Evolutionary conservation across 2,329 filamentous ascomycete genomes (phyloP).

Genomic region (Arachnopeziza araneosa): DNA sequence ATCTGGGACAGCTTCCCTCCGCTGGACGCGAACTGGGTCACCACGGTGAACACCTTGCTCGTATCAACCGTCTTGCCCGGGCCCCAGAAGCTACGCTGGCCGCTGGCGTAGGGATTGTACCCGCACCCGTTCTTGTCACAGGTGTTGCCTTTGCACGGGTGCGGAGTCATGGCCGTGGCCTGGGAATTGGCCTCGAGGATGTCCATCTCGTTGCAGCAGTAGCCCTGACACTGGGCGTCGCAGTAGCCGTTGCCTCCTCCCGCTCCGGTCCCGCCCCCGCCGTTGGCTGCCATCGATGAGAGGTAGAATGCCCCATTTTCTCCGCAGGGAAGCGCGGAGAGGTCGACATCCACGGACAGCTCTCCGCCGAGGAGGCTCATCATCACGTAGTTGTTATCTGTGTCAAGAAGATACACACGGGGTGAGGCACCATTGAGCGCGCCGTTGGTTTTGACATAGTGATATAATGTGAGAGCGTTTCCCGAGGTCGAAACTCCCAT

Average conservation of each 20-base stretch:
- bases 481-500: slow-evolving; percentile 37
- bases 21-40: slow-evolving; percentile 47
- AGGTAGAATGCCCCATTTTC: slow-evolving; percentile 67
- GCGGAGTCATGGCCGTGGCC: slow-evolving; percentile 52
- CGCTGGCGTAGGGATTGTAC: slow-evolving; percentile 38
- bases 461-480: slow-evolving; percentile 34
- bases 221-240: slow-evolving; percentile 50
- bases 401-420: slow-evolving; percentile 17
- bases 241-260: slow-evolving; percentile 58
- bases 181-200: slow-evolving; percentile 57
- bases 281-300: slow-evolving; percentile 56
- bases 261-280: slow-evolving; percentile 45
- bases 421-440: slow-evolving; percentile 25
- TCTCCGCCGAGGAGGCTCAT: slow-evolving; percentile 61
- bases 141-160: slow-evolving; percentile 47
- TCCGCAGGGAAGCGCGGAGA: slow-evolving; percentile 61
- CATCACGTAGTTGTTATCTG: slow-evolving; percentile 51
- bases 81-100: slow-evolving; percentile 24
- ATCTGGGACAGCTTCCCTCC: slow-evolving; percentile 39
- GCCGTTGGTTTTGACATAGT: slow-evolving; percentile 36
- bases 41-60: slow-evolving; percentile 40
- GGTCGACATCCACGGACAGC: slow-evolving; percentile 66
- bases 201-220: slow-evolving; percentile 62
- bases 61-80: slow-evolving; percentile 35
- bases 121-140: slow-evolving; percentile 42